Evolutionary conservation across 2,329 filamentous ascomycete species (phyloP), one percentile per base, ranked within the genome.

Genomic region (Colletotrichum acutatum): DNA sequence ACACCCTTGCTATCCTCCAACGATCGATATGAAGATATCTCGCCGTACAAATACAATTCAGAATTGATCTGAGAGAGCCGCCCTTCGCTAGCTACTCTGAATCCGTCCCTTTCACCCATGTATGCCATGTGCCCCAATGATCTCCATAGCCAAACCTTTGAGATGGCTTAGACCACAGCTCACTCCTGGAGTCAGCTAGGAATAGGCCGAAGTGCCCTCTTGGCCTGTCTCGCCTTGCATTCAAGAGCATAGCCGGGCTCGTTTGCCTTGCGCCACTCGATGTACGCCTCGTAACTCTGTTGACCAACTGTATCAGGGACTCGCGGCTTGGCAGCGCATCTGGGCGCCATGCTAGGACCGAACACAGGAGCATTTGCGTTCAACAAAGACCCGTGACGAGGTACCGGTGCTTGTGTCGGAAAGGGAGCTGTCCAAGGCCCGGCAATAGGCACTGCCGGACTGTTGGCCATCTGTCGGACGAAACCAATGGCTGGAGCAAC

Each of bases 211-310:
- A 28, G n/a, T 14, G 62, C 69, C 52, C 69, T 68, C 49, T 32
- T 66, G 53, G 22, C 28, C 49, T 73, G 64, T 24, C 84, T 80
- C 28, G 79, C 78, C 74, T 85, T 85, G 78, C 86, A 87, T 75
- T 83, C 80, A 71, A 84, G 75, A 28, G 86, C 85, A 75, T 87
- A 87, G 2, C 84, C 85, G 6, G 86, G 86, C 74, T 86, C 83
- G 59, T 84, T 83, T 26, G 83, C 83, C 74, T 87, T 87, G 68
- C 85, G 83, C 83, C 83, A 86, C 76, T 87, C 86, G 42, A 87
- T 83, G 75, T 83, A 87, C 46, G 81, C 83, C 77, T 87, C 86
- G 76, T 87, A 87, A 71, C 81, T 79, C 71, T 85, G 84, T 76
- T 87, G 86, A 30, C 81, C 81, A 57, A 76, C 70, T 14, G 86